Base-by-base conservation (phyloP, 169 alveolate species). In the Eimeria acervulina region DNA sequence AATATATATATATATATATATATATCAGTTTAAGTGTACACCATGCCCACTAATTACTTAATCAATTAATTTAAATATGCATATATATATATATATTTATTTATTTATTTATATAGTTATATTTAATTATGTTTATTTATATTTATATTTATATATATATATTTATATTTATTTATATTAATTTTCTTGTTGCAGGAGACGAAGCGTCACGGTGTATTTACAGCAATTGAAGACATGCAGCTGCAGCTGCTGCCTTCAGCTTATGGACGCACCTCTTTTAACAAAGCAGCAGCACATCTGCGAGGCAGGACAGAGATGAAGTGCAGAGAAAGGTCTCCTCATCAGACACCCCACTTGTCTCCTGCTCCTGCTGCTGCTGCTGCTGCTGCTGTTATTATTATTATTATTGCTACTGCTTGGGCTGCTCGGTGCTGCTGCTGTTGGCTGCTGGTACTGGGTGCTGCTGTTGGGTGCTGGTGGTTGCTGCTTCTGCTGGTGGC, bases 301-400 rank as follows among this genome's bases (percentile, higher is more conserved):
- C 70, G 92, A 12, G 97, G 97, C 36, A 78, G 97, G 80, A 95
- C 97, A 23, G 97, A 96, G 33, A 93, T 96, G 94, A 96, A 96
- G 63, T 96, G 97, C 93, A 91, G 97, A 80, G 97, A 96, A 61
- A 87, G 97, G 93, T 96, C 80, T 63, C n/a, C n/a, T n/a, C n/a
- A n/a, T 8, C 74, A 78, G 55, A 78, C 63, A 78, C 84, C 23
- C 42, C 42, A 72, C 74, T n/a, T 10, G 13, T 51, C 26, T 33
- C 31, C 40, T 51, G 66, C 47, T 26, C 44, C 70, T 26, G 44
- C 8, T 19, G 70, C 6, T 42, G 74, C 26, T 38, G 28, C 0
- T 26, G 66, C 74, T 42, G 70, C 72, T 78, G 63, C 2, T 40
- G 61, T n/a, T 44, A 26, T 15, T 31, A 28, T 38, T 89, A 66